Base-by-base conservation (phyloP, 2,329 filamentous ascomycete genomes). In the Botryotinia narcissicola region DNA sequence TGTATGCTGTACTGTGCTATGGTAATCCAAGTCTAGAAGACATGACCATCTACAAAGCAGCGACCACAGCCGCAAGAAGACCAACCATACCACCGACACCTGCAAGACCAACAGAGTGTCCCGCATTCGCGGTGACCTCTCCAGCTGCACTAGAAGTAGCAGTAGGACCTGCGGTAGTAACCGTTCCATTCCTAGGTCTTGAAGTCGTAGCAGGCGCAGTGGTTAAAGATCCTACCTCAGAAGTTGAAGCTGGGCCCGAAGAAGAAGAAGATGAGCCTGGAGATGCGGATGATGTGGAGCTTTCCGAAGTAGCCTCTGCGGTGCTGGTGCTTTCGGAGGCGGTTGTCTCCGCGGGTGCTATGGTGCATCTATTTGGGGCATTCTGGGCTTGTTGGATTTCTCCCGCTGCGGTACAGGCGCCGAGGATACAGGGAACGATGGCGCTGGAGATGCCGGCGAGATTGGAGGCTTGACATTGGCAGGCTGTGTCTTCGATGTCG, bases 1-100 rank as follows among this genome's bases (percentile, higher is more conserved):
- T 14, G 25, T 29, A 68, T 68, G 25, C 25, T 69, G n/a, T 42
- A 25, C 44, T 57, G 48, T 54, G n/a, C 42, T 64, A 57, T 62
- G 35, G 35, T 16, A 22, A 42, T 14, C 12, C 32, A 68, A 40
- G 25, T 29, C 9, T 54, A 37, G 18, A 42, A 42, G 22, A 68
- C 32, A n/a, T 32, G 29, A 29, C 48, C 37, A 44, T 69, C 51
- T 69, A 69, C 66, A 69, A 69, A 57, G 37, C 51, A 42, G 66
- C 66, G 29, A 69, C 37, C 35, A 57, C 37, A 1, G 32, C 66
- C 8, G 66, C 66, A 25, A 69, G 25, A 10, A 69, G 66, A 22
- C 66, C 66, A 10, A 57, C 48, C n/a, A 69, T 69, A 29, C 32
- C 48, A 20, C 48, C 66, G 44, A 69, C 66, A 69, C 66, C 66